Conservation (phyloP, 345 rosid genomes). For the Theobroma cacao region DNA sequence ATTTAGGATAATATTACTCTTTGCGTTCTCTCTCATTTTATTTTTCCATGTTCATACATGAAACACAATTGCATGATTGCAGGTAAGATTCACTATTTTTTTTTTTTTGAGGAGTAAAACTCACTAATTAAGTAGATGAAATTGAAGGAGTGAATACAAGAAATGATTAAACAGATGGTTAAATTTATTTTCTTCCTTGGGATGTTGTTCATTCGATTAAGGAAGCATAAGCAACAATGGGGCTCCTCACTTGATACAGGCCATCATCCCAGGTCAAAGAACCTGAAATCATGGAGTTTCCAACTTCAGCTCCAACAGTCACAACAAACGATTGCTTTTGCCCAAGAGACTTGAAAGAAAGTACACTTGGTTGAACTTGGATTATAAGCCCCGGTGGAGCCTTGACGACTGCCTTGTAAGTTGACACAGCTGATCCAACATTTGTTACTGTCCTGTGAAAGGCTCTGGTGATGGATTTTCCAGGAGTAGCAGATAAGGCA, state of each 20-base stretch:
- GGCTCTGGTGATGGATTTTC: not conserved
- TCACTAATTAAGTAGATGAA: too few relatives aligned
- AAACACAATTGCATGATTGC: too few relatives aligned
- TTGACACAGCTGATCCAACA: slow-evolving; percentile 29
- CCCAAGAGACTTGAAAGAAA: slow-evolving; percentile 22
- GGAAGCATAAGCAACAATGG: slow-evolving; percentile 18
- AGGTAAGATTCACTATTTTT: too few relatives aligned
- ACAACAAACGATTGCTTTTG: slow-evolving; percentile 25
- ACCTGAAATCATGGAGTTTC: slow-evolving; percentile 12
- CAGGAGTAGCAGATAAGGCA: slow-evolving; percentile 3
- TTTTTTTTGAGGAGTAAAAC: too few relatives aligned
- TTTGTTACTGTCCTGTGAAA: slow-evolving; percentile 37
- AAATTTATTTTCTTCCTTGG: not conserved
- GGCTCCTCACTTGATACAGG: slow-evolving; percentile 34
- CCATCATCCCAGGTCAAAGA: slow-evolving; percentile 39
- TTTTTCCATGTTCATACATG: too few relatives aligned
- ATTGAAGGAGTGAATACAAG: not conserved
- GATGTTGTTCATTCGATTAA: too few relatives aligned
- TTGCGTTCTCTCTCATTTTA: too few relatives aligned
- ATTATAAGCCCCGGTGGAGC: slow-evolving; percentile 20
- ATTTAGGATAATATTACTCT: too few relatives aligned
- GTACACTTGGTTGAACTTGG: slow-evolving; percentile 20
- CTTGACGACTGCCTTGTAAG: slow-evolving; percentile 18
- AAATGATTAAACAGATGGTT: not conserved
- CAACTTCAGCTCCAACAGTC: slow-evolving; percentile 14